phyloP scores from a whole-genome alignment of 306 rosid genomes.

The Medicago ruthenica region DNA sequence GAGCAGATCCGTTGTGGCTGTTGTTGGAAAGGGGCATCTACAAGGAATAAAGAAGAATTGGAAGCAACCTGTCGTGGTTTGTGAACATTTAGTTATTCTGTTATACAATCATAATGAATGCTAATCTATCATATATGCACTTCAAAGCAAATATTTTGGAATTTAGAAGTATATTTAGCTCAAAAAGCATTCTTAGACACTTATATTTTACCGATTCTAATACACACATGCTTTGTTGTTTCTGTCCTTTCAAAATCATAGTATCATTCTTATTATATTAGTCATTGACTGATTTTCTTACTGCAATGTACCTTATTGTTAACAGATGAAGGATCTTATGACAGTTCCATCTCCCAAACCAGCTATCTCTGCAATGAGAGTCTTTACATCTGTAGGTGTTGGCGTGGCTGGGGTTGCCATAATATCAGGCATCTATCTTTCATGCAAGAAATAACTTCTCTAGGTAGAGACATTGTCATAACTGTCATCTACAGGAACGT shows the following conservation, averaged over 20 bases:
- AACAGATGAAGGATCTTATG: slow-evolving; percentile 80
- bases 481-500: slow-evolving; percentile 12
- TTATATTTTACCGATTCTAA: neutral
- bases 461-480: neutral
- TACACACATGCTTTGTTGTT: neutral
- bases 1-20: slow-evolving; percentile 78
- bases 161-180: slow-evolving; percentile 1
- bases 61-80: slow-evolving; percentile 85
- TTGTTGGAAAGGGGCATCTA: slow-evolving; percentile 94
- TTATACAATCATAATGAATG: slow-evolving; percentile 3
- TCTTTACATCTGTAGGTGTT: slow-evolving; percentile 61
- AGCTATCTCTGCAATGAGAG: slow-evolving; percentile 46
- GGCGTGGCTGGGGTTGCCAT: slow-evolving; percentile 79
- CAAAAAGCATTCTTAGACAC: slow-evolving; percentile 6
- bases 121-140: neutral
- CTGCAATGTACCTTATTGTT: slow-evolving; percentile 1
- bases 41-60: slow-evolving; percentile 87
- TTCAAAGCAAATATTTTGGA: slow-evolving; percentile 22
- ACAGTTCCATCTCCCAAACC: slow-evolving; percentile 60
- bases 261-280: slow-evolving; percentile 4
- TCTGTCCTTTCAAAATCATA: neutral
- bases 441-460: slow-evolving; percentile 63
- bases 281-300: slow-evolving; percentile 16
- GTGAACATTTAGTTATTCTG: slow-evolving; percentile 42
- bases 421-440: slow-evolving; percentile 74